phyloP scores from a whole-genome alignment of 352 stramenopile genomes.

The Phytopythium litorale region DNA sequence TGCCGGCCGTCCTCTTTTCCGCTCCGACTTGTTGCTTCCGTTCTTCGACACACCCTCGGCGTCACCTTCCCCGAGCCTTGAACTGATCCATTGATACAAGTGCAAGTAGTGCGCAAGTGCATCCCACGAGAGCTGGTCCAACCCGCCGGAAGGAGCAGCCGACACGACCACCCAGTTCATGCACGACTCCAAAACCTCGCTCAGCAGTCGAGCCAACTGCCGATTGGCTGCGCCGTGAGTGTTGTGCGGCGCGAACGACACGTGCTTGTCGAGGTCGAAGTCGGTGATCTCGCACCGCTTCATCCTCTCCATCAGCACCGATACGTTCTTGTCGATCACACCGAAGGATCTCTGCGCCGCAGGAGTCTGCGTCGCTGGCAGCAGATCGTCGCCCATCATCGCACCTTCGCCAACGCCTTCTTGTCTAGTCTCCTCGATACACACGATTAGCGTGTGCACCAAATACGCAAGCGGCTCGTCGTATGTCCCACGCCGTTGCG shows the following conservation, averaged over 20 bases:
- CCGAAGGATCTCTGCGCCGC: constrained; percentile 17
- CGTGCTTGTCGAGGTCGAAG: constrained; percentile 48
- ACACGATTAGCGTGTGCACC: constrained; percentile 33
- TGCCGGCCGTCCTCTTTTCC: constrained; percentile 14
- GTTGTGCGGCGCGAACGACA: constrained; percentile 24
- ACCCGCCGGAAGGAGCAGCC: not conserved
- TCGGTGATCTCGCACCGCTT: constrained; percentile 39
- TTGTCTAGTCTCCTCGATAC: constrained; percentile 19
- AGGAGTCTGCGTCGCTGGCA: constrained; percentile 31
- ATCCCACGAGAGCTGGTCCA: constrained; percentile 19
- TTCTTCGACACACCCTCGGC: constrained; percentile 2
- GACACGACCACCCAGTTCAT: constrained; percentile 35
- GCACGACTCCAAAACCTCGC: constrained; percentile 30
- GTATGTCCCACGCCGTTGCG: constrained; percentile 24
- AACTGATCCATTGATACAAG: constrained; percentile 28
- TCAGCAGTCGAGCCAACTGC: constrained; percentile 22
- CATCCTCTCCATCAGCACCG: constrained; percentile 38
- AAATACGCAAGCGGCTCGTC: constrained; percentile 40
- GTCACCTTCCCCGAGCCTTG: constrained; percentile 12
- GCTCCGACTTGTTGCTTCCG: not conserved
- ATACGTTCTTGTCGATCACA: constrained; percentile 20
- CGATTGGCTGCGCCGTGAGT: constrained; percentile 27
- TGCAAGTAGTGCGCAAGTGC: constrained; percentile 24
- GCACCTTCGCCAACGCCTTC: constrained; percentile 18
- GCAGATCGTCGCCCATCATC: constrained; percentile 29